Evolutionary conservation across 148 eudicot genomes (phyloP), one percentile per base, ranked within the genome.

Genomic region (Silene latifolia): DNA sequence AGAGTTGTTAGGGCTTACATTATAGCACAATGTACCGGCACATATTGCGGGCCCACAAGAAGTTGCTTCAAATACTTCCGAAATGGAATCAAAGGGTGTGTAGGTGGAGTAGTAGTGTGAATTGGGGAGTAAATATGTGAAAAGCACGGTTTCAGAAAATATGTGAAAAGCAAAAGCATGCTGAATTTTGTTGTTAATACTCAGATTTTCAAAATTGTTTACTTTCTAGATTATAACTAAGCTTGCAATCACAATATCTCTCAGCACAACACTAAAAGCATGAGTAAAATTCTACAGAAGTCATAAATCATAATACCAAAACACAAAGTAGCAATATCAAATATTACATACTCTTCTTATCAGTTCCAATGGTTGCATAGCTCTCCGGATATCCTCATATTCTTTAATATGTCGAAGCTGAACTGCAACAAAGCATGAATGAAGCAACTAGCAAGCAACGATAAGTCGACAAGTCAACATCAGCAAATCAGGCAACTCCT

Each of bases 301-400:
- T 12, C 32, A 3, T 9, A 5, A 13, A 24, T 12, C 0, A 62
- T 23, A 23, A 12, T 11, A 62, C 6, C 35, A 63, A 25, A 63
- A 21, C 12, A 8, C 7, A 25, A 63, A 63, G 35, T 2, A 24
- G 35, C 18, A 12, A n/a, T 19, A 12, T 7, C 21, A 77, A 12
- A 6, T 19, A 12, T 1, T n/a, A 77, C 90, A 74, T 83, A 89
- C 98, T 80, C 98, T 84, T 76, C 61, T 87, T 51, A 93, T 93
- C 62, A 93, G 83, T 63, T 90, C 89, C 72, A 84, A 42, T 4
- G 98, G 96, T 60, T 84, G 87, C 96, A 93, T 83, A 66, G 87
- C 79, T 67, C 85, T 88, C 3, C 93, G 88, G 63, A 86, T 27
- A 62, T 90, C 98, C 72, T 93, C 98, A 19, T 88, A 87, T 80